Conservation (phyloP, 164 flowering plant species). For the Echeveria elegans region DNA sequence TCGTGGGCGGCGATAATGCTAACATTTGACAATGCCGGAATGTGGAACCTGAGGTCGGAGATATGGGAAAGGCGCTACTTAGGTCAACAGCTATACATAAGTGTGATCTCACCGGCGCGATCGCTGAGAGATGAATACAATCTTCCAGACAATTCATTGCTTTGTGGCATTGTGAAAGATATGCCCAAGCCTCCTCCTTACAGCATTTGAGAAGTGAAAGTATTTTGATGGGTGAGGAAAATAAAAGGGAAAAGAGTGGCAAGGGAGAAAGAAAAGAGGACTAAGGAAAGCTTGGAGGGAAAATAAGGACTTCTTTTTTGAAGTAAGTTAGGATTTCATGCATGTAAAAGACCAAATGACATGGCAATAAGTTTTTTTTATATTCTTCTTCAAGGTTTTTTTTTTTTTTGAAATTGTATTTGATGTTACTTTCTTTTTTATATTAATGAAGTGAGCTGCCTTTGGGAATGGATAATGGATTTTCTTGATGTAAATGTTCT, state of each 20-base stretch:
- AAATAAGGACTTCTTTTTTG: not conserved
- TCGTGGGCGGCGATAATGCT: not conserved
- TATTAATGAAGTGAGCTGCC: too few species aligned
- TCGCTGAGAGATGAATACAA: slow-evolving; percentile 58
- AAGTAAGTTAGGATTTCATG: too few species aligned
- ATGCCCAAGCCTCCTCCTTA: slow-evolving; percentile 15
- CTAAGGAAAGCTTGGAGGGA: not conserved
- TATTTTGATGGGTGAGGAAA: slow-evolving; percentile 8
- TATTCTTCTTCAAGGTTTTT: not conserved
- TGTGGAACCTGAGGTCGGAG: slow-evolving; percentile 14
- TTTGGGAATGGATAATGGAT: too few species aligned
- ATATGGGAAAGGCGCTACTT: slow-evolving; percentile 33
- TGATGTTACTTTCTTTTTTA: too few species aligned
- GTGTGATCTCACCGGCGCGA: slow-evolving; percentile 32
- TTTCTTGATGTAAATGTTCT: too few species aligned
- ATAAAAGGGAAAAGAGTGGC: not conserved
- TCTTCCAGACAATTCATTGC: slow-evolving; percentile 25
- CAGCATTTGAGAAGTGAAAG: not conserved
- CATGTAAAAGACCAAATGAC: not conserved
- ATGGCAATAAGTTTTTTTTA: not conserved
- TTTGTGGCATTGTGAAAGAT: slow-evolving; percentile 31
- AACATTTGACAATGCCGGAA: too few species aligned
- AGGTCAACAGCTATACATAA: slow-evolving; percentile 50
- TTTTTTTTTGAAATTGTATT: too few species aligned
- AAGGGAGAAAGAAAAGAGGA: not conserved